Evolutionary conservation across 2,329 filamentous ascomycete genomes (phyloP).

Genomic region (Endocalyx cinctus): DNA sequence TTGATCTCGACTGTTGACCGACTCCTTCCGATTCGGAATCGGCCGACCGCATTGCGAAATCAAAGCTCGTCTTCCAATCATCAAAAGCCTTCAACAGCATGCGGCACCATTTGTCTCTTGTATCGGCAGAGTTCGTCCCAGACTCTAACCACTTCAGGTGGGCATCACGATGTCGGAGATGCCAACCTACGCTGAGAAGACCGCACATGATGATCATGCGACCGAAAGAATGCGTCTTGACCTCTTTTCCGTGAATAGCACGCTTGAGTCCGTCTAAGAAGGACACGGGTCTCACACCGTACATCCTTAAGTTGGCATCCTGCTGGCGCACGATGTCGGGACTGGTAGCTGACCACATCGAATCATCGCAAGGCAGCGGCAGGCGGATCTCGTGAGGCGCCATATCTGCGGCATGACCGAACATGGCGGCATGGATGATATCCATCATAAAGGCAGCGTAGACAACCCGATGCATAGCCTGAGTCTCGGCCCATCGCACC

Average conservation of each 20-base stretch:
- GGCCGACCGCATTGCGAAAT: constrained; percentile 54
- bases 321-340: constrained; percentile 72
- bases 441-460: constrained; percentile 90
- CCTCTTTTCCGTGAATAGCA: constrained; percentile 74
- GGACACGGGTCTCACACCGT: constrained; percentile 71
- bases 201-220: constrained; percentile 89
- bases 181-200: constrained; percentile 85
- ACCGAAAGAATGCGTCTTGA: constrained; percentile 83
- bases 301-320: constrained; percentile 70
- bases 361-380: constrained; percentile 81
- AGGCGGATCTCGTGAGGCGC: constrained; percentile 84
- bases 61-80: constrained; percentile 81
- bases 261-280: constrained; percentile 83
- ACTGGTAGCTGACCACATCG: constrained; percentile 76
- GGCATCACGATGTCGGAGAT: constrained; percentile 80
- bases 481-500: constrained; percentile 83
- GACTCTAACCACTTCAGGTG: constrained; percentile 77
- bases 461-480: constrained; percentile 80
- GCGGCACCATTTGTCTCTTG: constrained; percentile 72
- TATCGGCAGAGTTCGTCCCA: constrained; percentile 53
- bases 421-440: constrained; percentile 85
- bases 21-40: constrained; percentile 8
- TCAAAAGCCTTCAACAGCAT: constrained; percentile 77
- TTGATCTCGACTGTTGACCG: constrained; percentile 49
- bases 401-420: constrained; percentile 87